A percentile compares a stretch with the other conserved stretches of the same genome.
Conservation (phyloP, 2,329 filamentous ascomycete genomes). For the Paecilomyces sp. region DNA sequence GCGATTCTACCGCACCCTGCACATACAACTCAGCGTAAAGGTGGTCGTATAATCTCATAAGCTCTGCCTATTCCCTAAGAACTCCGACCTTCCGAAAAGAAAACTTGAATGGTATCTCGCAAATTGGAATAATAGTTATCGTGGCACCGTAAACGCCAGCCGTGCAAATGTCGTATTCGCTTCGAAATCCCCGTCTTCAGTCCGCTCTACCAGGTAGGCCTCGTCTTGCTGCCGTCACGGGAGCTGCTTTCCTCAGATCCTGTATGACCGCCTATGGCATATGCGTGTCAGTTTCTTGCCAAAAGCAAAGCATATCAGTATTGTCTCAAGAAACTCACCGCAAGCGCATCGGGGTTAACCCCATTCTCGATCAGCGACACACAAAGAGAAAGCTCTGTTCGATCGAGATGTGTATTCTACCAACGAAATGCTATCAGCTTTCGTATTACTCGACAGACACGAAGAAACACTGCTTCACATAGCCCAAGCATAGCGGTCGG, state of each 20-base stretch:
- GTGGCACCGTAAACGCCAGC: conserved; percentile 7
- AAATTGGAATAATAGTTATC: not conserved
- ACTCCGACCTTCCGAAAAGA: too few relatives aligned
- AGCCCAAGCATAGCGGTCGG: not conserved
- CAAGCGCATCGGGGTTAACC: conserved; percentile 89
- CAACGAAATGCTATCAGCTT: not conserved
- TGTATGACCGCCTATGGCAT: conserved; percentile 37
- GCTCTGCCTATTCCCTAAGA: not conserved
- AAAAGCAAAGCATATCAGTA: not conserved
- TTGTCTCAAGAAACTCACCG: conserved; percentile 52
- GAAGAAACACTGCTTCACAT: not conserved
- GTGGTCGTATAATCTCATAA: not conserved
- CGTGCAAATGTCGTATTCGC: conserved; percentile 4
- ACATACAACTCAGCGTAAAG: not conserved
- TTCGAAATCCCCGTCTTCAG: conserved; percentile 1
- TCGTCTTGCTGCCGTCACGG: conserved; percentile 15
- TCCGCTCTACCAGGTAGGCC: conserved; percentile 12
- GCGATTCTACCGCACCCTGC: not conserved
- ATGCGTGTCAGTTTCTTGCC: conserved; percentile 4
- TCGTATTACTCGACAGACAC: not conserved
- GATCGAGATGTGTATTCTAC: conserved; percentile 89
- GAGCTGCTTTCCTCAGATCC: conserved; percentile 36
- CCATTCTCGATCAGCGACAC: conserved; percentile 97
- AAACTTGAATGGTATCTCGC: not conserved
- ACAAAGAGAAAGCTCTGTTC: conserved; percentile 85